phyloP scores from a whole-genome alignment of 2,329 filamentous ascomycete species.

The Paracoccidioides brasiliensis region DNA sequence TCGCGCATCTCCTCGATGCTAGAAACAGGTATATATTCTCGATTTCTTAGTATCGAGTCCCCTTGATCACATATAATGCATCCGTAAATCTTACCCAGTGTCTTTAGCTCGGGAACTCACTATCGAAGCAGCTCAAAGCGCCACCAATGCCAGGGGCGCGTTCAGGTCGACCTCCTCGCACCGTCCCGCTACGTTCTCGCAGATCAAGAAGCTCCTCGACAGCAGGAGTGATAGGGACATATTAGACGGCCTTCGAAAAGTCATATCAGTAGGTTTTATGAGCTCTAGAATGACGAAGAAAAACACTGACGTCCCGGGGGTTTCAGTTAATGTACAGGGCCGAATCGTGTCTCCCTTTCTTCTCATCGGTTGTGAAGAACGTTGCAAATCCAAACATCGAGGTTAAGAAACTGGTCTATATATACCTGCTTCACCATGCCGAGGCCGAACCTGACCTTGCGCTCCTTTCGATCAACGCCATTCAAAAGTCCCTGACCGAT shows the following conservation, averaged over 20 bases:
- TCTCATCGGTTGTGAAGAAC: slow-evolving; percentile 97
- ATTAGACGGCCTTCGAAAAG: slow-evolving; percentile 75
- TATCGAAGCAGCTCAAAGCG: slow-evolving; percentile 87
- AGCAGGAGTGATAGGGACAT: slow-evolving; percentile 88
- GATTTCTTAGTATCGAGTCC: no score
- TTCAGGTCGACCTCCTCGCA: slow-evolving; percentile 45
- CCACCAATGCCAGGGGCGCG: slow-evolving; percentile 41
- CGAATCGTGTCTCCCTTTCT: slow-evolving; percentile 79
- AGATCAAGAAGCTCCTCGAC: slow-evolving; percentile 90
- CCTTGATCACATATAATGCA: not conserved
- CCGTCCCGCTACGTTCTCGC: slow-evolving; percentile 57
- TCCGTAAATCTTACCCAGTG: slow-evolving; percentile 9
- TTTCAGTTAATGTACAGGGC: slow-evolving; percentile 84
- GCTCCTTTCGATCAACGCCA: slow-evolving; percentile 93
- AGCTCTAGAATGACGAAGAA: not conserved
- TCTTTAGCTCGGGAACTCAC: slow-evolving; percentile 81
- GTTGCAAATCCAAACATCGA: slow-evolving; percentile 87
- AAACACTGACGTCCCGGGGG: slow-evolving; percentile 1
- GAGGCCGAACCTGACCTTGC: slow-evolving; percentile 93
- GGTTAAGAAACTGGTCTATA: slow-evolving; percentile 97
- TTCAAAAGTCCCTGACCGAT: slow-evolving; percentile 94
- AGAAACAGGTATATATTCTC: slow-evolving; percentile 59
- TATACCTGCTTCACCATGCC: slow-evolving; percentile 92
- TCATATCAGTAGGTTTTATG: slow-evolving; percentile 56
- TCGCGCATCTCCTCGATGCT: slow-evolving; percentile 86